Percentiles rank a stretch among this genome's conserved stretches.
Evolutionary conservation across 345 rosid species (phyloP).

Genomic region (Sisymbrium irio): DNA sequence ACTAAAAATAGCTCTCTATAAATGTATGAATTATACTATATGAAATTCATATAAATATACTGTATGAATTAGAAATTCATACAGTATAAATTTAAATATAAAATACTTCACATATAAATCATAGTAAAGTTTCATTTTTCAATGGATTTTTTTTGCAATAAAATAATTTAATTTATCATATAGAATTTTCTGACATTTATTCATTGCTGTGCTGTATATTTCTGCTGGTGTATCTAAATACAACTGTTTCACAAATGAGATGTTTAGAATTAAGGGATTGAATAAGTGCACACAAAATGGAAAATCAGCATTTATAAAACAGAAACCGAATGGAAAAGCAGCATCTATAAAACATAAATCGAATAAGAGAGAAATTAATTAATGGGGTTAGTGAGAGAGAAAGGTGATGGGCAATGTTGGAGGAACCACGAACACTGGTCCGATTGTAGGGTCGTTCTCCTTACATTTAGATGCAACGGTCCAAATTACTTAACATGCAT

Average conservation of each 20-base stretch:
- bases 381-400: conserved; percentile 27
- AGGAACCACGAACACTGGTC: conserved; percentile 32
- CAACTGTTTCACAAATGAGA: background rate
- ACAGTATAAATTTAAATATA: too few relatives aligned
- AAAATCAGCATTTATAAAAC: too few relatives aligned
- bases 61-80: too few relatives aligned
- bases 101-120: too few relatives aligned
- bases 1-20: too few relatives aligned
- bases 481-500: conserved; percentile 21
- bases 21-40: too few relatives aligned
- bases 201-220: background rate
- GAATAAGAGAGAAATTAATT: background rate
- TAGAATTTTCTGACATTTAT: background rate
- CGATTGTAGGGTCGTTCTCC: conserved; percentile 31
- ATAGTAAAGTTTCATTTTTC: too few relatives aligned
- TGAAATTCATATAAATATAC: too few relatives aligned
- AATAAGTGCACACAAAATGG: background rate
- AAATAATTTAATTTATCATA: too few relatives aligned
- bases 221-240: background rate
- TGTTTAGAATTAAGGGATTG: conserved; percentile 3
- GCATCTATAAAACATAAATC: background rate
- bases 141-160: too few relatives aligned
- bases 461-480: conserved; percentile 30
- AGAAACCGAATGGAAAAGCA: background rate
- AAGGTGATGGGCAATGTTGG: conserved; percentile 34